Base-by-base conservation (phyloP, 192 early-diverging fungal species). In the Borealophlyctis nickersoniae region DNA sequence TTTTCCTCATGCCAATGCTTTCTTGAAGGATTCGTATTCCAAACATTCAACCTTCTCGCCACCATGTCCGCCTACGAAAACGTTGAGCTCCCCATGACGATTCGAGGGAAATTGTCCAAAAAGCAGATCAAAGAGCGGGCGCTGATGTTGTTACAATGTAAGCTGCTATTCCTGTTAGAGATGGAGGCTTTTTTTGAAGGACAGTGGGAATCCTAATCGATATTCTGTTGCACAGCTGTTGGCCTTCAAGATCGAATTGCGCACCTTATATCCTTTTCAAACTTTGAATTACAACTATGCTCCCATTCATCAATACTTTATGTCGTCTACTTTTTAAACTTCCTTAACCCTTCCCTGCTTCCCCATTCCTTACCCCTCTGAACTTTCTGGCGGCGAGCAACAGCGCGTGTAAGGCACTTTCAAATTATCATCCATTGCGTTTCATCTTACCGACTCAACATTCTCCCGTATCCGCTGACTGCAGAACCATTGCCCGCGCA, bases 401-500 rank as follows among this genome's bases (percentile, higher is more conserved):
- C 71, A 73, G 62, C 60, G 71, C 19, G 71, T 73, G 70, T 72
- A 68, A 31, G 70, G n/a, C 13, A 26, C 36, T 16, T 7, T n/a
- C n/a, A n/a, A n/a, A n/a, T n/a, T n/a, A n/a, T n/a, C n/a, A n/a
- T n/a, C n/a, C n/a, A n/a, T n/a, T n/a, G n/a, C n/a, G n/a, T n/a
- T n/a, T n/a, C n/a, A n/a, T n/a, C n/a, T n/a, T n/a, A n/a, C n/a
- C n/a, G n/a, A n/a, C n/a, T n/a, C n/a, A 3, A n/a, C 24, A 53
- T 27, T 53, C 7, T 7, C 27, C 16, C 52, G 7, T 7, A 5
- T 24, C 52, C 24, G 11, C 7, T 16, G 11, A 27, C 16, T 27
- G 28, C 33, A 69, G 67, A 16, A 70, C 69, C 26, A 70, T 91
- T 24, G 92, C 91, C 27, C 81, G 89, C 62, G 89, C 91, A 35